Evolutionary conservation across 2,329 filamentous ascomycete genomes (phyloP).

Genomic region (Pseudodiploospora longispora): DNA sequence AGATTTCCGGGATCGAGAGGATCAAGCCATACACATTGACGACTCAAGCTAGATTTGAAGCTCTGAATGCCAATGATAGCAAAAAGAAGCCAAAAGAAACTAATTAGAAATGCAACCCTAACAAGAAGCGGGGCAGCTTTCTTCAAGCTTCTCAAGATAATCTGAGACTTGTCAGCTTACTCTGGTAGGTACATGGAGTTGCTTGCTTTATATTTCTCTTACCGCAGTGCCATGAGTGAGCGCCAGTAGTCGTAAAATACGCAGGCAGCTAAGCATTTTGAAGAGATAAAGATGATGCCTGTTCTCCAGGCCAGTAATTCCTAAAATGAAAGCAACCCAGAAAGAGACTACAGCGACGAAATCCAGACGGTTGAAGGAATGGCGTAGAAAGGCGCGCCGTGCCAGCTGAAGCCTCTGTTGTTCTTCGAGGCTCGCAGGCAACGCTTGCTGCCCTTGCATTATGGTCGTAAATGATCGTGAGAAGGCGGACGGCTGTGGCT

Average conservation of each 20-base stretch:
- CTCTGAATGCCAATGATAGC: slow-evolving; percentile 95
- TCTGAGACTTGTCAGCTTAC: slow-evolving; percentile 35
- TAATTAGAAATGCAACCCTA: slow-evolving; percentile 86
- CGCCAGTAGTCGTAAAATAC: slow-evolving; percentile 82
- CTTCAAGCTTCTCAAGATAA: slow-evolving; percentile 90
- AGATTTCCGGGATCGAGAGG: slow-evolving; percentile 48
- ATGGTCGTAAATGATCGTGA: slow-evolving; percentile 74
- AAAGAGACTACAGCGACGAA: slow-evolving; percentile 92
- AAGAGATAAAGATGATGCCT: slow-evolving; percentile 76
- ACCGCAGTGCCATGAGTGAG: slow-evolving; percentile 90
- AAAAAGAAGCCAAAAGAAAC: slow-evolving; percentile 97
- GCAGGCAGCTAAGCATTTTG: slow-evolving; percentile 90
- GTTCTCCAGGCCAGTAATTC: slow-evolving; percentile 60
- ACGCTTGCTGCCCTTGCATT: slow-evolving; percentile 51
- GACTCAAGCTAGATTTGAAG: slow-evolving; percentile 76
- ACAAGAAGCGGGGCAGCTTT: slow-evolving; percentile 87
- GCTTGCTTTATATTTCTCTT: slow-evolving; percentile 26
- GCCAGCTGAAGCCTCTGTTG: slow-evolving; percentile 81
- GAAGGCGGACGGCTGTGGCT: slow-evolving; percentile 54
- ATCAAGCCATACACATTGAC: slow-evolving; percentile 72
- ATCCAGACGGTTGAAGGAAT: slow-evolving; percentile 92
- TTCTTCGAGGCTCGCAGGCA: slow-evolving; percentile 58
- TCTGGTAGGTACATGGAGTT: background rate
- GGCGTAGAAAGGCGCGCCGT: slow-evolving; percentile 82
- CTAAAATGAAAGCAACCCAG: slow-evolving; percentile 80